Evolutionary conservation across 2,329 filamentous ascomycete species (phyloP).

Genomic region (Paecilomyces dactylethromorphus): DNA sequence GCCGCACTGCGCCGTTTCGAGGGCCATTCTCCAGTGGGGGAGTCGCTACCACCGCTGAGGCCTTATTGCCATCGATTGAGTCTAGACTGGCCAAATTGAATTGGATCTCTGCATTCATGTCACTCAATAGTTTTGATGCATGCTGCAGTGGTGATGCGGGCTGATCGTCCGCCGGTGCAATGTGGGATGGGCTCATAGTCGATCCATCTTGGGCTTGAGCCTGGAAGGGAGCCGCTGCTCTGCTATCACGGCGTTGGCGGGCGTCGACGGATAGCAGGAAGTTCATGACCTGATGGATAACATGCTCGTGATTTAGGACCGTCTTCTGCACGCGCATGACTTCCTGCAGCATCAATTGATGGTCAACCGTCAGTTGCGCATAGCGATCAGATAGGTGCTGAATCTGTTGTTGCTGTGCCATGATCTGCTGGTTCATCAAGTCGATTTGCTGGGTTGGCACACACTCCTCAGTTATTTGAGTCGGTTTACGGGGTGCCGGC

Average conservation of each 20-base stretch:
- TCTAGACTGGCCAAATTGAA: constrained; percentile 59
- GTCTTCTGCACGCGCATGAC: constrained; percentile 61
- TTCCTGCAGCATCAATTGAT: constrained; percentile 59
- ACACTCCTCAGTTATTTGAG: constrained; percentile 63
- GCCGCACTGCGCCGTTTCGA: constrained; percentile 38
- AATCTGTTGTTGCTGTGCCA: constrained; percentile 87
- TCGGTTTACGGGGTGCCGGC: constrained; percentile 74
- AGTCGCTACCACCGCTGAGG: constrained; percentile 50
- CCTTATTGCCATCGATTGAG: constrained; percentile 52
- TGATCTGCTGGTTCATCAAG: constrained; percentile 77
- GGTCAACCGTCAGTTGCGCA: constrained; percentile 65
- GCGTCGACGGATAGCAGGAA: constrained; percentile 60
- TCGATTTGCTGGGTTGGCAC: constrained; percentile 82
- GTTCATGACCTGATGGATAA: constrained; percentile 65
- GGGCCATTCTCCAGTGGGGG: constrained; percentile 48
- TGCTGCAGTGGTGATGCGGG: constrained; percentile 63
- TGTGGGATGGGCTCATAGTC: constrained; percentile 41
- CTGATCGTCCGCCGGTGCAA: constrained; percentile 50
- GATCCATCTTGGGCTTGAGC: constrained; percentile 33
- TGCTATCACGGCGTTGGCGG: constrained; percentile 57
- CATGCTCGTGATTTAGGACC: constrained; percentile 64
- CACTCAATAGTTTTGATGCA: constrained; percentile 58
- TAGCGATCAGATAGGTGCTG: constrained; percentile 81
- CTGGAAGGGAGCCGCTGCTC: constrained; percentile 34
- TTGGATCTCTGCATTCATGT: constrained; percentile 60